Evolutionary conservation across 2,329 filamentous ascomycete species (phyloP), one percentile per base, ranked within the genome.

Genomic region (Cordyceps farinosa): DNA sequence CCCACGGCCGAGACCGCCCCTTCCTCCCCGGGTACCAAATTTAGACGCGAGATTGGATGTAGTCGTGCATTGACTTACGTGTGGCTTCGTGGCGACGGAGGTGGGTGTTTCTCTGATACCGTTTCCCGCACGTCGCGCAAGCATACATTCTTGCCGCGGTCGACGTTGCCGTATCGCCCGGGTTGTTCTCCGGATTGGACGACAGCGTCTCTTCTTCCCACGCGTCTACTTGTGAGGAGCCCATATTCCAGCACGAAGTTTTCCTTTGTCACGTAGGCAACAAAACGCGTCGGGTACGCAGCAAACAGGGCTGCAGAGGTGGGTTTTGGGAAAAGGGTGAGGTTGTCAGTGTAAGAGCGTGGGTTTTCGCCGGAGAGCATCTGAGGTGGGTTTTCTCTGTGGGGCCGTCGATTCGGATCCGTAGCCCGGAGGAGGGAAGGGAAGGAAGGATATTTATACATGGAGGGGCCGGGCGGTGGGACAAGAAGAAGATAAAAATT

Each of bases 41-140:
- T 6, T 10, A 17, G 29, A 44, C 15, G 36, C 15, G 8, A 34
- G 11, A 54, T 48, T 1, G 32, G 27, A 45, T 15, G 10, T 32
- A 54, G 3, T 32, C 9, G n/a, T 62, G 45, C 27, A 44, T 5
- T 22, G 11, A 66, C 70, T 67, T 57, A 70, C 69, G 70, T 11
- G 68, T 70, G 22, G 69, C 65, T 63, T 71, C 69, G 57, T 71
- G 69, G 13, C 70, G 68, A 30, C 69, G 68, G 22, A 70, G 67
- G 56, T 71, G 70, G 30, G 68, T 67, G 61, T 67, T 71, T 30
- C 68, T 65, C 57, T 70, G 69, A 62, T 70, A 71, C 30, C 65
- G 61, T 58, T 69, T 71, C 10, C 69, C 68, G 51, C 70, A 71
- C 30, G 64, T 68, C 27, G 65, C 58, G 64, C 68, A 69, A 13